Evolutionary conservation across 225 moss, liverwort and hornwort genomes (phyloP).

Genomic region (Climacium dendroides): DNA sequence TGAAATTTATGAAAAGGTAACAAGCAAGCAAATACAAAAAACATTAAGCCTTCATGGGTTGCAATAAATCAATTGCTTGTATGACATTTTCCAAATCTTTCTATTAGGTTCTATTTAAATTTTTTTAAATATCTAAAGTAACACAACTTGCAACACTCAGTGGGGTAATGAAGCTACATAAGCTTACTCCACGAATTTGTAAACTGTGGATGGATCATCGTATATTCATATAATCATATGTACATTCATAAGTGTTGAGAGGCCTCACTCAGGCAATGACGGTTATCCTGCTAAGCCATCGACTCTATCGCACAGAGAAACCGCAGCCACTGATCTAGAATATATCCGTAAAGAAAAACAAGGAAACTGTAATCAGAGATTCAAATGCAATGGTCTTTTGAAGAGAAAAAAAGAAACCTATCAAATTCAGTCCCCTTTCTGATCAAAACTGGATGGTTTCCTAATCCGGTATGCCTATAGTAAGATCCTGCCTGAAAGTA

Average conservation of each 20-base stretch:
- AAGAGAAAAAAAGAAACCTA: background rate
- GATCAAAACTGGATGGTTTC: background rate
- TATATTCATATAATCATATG: background rate
- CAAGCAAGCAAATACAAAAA: background rate
- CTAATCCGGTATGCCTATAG: background rate
- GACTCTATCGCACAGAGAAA: background rate
- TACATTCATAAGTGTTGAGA: background rate
- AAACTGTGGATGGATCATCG: background rate
- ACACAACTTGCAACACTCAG: background rate
- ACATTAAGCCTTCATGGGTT: too few species aligned
- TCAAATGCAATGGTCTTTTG: background rate
- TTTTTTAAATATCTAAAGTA: background rate
- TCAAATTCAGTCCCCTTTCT: background rate
- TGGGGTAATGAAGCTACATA: background rate
- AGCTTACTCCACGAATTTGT: background rate
- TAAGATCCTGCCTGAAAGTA: conserved; percentile 12
- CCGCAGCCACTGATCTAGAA: background rate
- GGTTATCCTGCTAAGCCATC: background rate
- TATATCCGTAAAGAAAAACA: background rate
- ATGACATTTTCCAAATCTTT: background rate
- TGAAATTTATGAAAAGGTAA: background rate
- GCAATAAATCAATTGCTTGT: background rate
- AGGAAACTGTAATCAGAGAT: background rate
- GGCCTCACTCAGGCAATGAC: background rate
- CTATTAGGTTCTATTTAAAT: background rate